A percentile compares a stretch with the other conserved stretches of the same genome.
These are phyloP conservation scores for Coffea canephora DNA, from an alignment of 257 asterid species.

Conservation along the genomic window DNA sequence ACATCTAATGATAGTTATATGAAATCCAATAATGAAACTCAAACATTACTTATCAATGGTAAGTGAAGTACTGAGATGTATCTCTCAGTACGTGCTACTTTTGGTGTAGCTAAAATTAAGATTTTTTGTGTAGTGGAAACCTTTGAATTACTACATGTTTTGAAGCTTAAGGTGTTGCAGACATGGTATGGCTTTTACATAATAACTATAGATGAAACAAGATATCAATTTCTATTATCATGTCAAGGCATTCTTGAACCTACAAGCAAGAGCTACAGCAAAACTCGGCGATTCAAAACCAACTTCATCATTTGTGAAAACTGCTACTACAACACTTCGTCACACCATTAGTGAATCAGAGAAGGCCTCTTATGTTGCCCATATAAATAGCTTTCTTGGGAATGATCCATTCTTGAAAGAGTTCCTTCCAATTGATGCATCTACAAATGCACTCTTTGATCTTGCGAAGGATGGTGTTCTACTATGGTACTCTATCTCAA, in stretches of 20 bases:
- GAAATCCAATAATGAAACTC: too few relatives aligned
- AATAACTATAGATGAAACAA: neutral
- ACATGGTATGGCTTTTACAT: neutral
- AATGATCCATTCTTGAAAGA: slow-evolving; percentile 66
- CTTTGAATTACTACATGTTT: neutral
- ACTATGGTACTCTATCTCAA: slow-evolving; percentile 49
- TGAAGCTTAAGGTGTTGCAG: neutral
- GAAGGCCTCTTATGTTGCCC: slow-evolving; percentile 66
- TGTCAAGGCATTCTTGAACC: slow-evolving; percentile 59
- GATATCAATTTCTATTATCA: neutral
- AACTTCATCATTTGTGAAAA: slow-evolving; percentile 77
- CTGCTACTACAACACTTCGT: slow-evolving; percentile 78
- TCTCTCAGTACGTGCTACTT: neutral
- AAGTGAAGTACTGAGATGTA: neutral
- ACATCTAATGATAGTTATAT: too few relatives aligned
- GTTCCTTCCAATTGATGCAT: slow-evolving; percentile 83
- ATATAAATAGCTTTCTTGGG: slow-evolving; percentile 74
- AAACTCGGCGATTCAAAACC: slow-evolving; percentile 52
- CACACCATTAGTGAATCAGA: slow-evolving; percentile 89
- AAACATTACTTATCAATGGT: neutral
- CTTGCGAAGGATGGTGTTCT: slow-evolving; percentile 93
- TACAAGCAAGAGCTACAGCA: slow-evolving; percentile 58
- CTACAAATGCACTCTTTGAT: slow-evolving; percentile 71
- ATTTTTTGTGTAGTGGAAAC: too few relatives aligned
- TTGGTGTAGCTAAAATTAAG: neutral